Base-by-base conservation (phyloP, 2,329 filamentous ascomycete species). In the Fusarium lyarnte region DNA sequence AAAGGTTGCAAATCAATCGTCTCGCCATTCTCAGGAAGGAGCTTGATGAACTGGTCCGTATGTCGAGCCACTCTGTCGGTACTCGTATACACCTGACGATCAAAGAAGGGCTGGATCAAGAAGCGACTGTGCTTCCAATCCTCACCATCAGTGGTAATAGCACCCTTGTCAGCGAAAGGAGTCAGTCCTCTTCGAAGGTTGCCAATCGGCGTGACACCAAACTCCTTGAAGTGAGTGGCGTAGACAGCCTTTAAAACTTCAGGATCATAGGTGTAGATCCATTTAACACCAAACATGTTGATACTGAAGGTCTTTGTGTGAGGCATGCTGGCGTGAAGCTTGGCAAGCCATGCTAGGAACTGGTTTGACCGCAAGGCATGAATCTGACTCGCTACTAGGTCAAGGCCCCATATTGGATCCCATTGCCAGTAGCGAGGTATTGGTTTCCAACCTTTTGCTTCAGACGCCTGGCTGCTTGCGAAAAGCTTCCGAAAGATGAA, bases 71-170 rank as follows among this genome's bases (percentile, higher is more conserved):
- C 55, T 31, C 55, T 46, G 11, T 58, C 57, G 2, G 57, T 59
- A 10, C 57, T 59, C 4, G 57, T 59, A 21, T 59, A 59, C 7
- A 59, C 57, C 27, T 59, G 57, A 16, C 43, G 57, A 41, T 52
- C 57, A n/a, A 59, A 59, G 35, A 59, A 59, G 1, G 57, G 57
- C 17, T 59, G 57, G 8, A 59, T 59, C 10, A 59, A 2, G 2
- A 59, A 52, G 2, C 57, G 45, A 33, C 43, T 59, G 1, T 61
- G 58, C 21, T 27, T 61, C 58, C 58, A 61, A 1, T 61, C 58
- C 5, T 61, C 57, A 3, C 57, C 45, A 19, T 60, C 57, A 17
- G 57, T 60, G 5, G 57, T 60, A 1, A 59, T 59, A 14, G 57
- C 57, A 12, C 57, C 57, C 23, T 60, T 60, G 9, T 60, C 57